Base-by-base conservation (phyloP, 2,329 filamentous ascomycete species). In the Trichoderma sp. region DNA sequence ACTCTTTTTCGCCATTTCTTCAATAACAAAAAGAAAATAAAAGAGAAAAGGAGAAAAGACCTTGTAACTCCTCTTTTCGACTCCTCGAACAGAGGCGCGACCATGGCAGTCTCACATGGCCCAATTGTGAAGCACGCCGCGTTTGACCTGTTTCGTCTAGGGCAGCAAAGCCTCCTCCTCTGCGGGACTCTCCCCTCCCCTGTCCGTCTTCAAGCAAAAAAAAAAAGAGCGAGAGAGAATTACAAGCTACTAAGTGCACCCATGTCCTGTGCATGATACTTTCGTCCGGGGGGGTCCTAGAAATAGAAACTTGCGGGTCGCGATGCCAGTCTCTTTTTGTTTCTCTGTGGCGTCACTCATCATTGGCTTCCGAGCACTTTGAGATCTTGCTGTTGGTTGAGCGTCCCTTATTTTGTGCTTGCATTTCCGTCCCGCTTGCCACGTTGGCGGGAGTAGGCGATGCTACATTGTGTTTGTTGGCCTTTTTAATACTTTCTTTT, bases 61-160 rank as follows among this genome's bases (percentile, higher is more conserved):
- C 15, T 17, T 6, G 43, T 17, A 6, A 13, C n/a, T 63, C 36
- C 15, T 59, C 9, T 47, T 20, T 47, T 13, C 13, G 30, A 15
- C 32, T 17, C 28, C 36, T 68, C 55, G 47, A 30, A 69, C 66
- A 50, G 55, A 69, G 28, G 66, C 66, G 66, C 57, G 64, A 62
- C 61, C 68, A 55, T n/a, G 30, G 68, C 59, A 72, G 71, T 70
- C 71, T 69, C 71, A 63, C 70, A 71, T 55, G 50, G 28, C 23
- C 20, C 23, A 20, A 26, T 62, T 62, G 28, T 59, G 57, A 59
- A 59, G 57, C 57, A 59, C 57, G 57, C 57, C 13, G 64, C n/a
- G 70, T 71, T 68, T 71, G 70, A 64, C 70, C 64, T 23, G 53
- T 67, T 59, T 64, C 57, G 62, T 61, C 69, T 30, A 30, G 62